Evolutionary conservation across 495 filamentous ascomycete genomes (phyloP), one percentile per base, ranked within the genome.

Genomic region (Penicillium cosmopolitanum): DNA sequence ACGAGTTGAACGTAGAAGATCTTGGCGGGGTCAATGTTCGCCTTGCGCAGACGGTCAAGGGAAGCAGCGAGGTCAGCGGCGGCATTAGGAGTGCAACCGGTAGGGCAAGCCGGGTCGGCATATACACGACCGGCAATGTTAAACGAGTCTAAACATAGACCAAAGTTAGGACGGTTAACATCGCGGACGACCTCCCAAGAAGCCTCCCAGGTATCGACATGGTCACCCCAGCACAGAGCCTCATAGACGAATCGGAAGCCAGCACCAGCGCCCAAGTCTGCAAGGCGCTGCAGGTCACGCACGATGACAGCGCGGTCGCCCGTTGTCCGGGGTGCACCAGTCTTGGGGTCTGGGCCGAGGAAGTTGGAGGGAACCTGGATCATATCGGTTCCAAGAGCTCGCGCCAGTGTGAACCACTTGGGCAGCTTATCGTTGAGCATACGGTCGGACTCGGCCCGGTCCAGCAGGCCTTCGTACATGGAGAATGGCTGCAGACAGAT

Each of bases 1-100:
- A 89, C 89, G 34, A 93, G 79, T 74, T 96, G 91, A 6, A 94
- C 81, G 61, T 89, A 92, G 67, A 91, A 92, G 6, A 96, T 79
- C 76, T 92, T 94, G 38, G 73, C 68, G 4, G 85, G 72, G 51
- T 91, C 84, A 38, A 93, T 79, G 1, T 75, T 75, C 0, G 71
- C 59, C 4, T 55, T 68, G 0, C 85, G 73, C 33, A 95, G 75
- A 47, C 78, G 76, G 9, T 74, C 68, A 40, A 96, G 73, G 4
- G 86, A 89, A 10, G 73, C 76, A 19, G 73, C 69, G 13, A 91
- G 74, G 8, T 83, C 82, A 2, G 72, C 75, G 0, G 88, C 85
- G 5, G 87, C 88, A 62, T 88, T 79, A 11, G 75, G 67, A 0
- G 79, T 84, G 31, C 76, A 75, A 3, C 90, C 88, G 0, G 76